A percentile compares a stretch with the other conserved stretches of the same genome.
phyloP scores from a whole-genome alignment of 2,329 filamentous ascomycete species.

The Calonectria hongkongensis region DNA sequence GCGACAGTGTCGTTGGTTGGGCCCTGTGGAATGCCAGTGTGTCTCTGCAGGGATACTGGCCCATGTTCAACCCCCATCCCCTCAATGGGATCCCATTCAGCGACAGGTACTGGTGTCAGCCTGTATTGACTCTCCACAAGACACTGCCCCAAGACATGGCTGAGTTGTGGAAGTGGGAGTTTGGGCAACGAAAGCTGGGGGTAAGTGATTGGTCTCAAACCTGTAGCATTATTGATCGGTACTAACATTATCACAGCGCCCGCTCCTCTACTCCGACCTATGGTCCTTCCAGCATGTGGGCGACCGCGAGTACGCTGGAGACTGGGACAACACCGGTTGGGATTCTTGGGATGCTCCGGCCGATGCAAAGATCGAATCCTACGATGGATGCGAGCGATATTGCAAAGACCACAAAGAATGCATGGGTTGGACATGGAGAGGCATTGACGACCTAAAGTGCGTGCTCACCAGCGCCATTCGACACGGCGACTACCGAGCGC shows the following conservation, averaged over 20 bases:
- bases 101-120: conserved; percentile 70
- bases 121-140: conserved; percentile 70
- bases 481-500: conserved; percentile 50
- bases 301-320: conserved; percentile 44
- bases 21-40: conserved; percentile 66
- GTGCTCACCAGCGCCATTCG: conserved; percentile 55
- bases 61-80: conserved; percentile 70
- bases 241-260: conserved; percentile 56
- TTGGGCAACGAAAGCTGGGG: conserved; percentile 55
- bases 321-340: conserved; percentile 60
- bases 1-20: conserved; percentile 71
- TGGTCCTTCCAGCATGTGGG: conserved; percentile 62
- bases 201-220: conserved; percentile 50
- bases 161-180: conserved; percentile 68
- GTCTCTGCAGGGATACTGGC: conserved; percentile 67
- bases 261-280: conserved; percentile 61
- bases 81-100: conserved; percentile 69
- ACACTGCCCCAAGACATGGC: conserved; percentile 68
- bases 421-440: conserved; percentile 58
- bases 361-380: conserved; percentile 53
- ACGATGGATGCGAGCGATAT: conserved; percentile 54
- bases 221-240: not conserved
- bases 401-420: conserved; percentile 54
- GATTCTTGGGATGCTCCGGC: conserved; percentile 53
- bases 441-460: conserved; percentile 56